phyloP scores from a whole-genome alignment of 164 flowering plant species.

The Annona squamosa region DNA sequence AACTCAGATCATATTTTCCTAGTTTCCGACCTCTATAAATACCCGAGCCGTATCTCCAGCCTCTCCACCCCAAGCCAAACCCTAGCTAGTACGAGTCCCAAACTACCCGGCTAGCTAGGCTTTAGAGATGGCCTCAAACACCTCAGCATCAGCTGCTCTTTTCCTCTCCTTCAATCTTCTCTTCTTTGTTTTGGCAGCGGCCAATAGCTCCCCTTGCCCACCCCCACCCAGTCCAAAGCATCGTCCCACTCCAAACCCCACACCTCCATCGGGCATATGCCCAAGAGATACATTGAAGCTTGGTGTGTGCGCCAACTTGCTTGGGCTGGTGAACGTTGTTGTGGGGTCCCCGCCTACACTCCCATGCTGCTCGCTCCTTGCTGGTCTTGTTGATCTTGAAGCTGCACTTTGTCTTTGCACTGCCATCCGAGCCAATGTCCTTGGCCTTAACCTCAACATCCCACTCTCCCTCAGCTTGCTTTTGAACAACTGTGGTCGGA shows the following conservation, averaged over 20 bases:
- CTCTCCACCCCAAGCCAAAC: not conserved
- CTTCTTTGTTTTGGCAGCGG: constrained; percentile 38
- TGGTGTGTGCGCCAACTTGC: constrained; percentile 52
- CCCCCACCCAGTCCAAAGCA: not conserved
- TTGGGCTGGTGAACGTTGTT: constrained; percentile 26
- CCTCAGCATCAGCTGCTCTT: constrained; percentile 27
- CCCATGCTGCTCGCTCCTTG: constrained; percentile 52
- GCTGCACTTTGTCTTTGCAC: constrained; percentile 69
- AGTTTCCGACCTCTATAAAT: not conserved
- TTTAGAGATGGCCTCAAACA: constrained; percentile 41
- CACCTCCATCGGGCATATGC: constrained; percentile 22
- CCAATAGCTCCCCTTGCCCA: not conserved
- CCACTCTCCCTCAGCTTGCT: constrained; percentile 52
- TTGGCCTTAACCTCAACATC: constrained; percentile 46
- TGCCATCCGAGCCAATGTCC: constrained; percentile 44
- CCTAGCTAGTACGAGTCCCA: too few relatives aligned
- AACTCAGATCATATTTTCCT: too few relatives aligned
- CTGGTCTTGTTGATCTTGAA: constrained; percentile 55
- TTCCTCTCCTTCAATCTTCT: constrained; percentile 52
- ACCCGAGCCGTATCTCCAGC: not conserved
- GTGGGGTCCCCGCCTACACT: constrained; percentile 36
- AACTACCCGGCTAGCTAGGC: not conserved
- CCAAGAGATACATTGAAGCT: constrained; percentile 53
- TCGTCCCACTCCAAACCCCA: constrained; percentile 8
- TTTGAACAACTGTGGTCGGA: constrained; percentile 41